These are phyloP conservation scores for Physcomitrellopsis africana DNA, from an alignment of 225 moss, liverwort and hornwort species.

Conservation along the genomic window DNA sequence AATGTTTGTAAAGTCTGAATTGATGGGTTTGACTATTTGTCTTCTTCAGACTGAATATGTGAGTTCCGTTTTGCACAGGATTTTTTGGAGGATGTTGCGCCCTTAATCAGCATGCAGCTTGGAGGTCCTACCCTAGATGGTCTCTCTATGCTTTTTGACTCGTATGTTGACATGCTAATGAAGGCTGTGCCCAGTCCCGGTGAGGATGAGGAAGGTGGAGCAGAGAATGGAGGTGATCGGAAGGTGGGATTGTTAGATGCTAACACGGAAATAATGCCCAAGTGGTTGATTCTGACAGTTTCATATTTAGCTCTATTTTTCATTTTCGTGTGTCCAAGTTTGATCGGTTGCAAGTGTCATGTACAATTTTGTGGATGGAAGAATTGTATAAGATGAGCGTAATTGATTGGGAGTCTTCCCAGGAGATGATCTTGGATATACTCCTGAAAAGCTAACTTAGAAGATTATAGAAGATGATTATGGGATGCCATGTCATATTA, in stretches of 20 bases:
- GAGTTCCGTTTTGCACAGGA: constrained; percentile 60
- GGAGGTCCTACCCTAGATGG: constrained; percentile 86
- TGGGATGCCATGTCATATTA: no score
- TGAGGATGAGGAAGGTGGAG: constrained; percentile 74
- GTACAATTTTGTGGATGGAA: not conserved
- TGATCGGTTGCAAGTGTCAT: constrained; percentile 16
- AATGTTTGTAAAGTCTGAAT: not conserved
- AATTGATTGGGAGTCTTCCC: constrained; percentile 8
- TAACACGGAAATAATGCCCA: not conserved
- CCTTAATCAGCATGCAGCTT: constrained; percentile 95
- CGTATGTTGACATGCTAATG: constrained; percentile 80
- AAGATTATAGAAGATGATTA: no score
- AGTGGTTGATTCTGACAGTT: constrained; percentile 3
- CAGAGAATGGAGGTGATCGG: constrained; percentile 57
- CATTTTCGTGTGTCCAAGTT: constrained; percentile 9
- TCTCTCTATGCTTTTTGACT: constrained; percentile 79
- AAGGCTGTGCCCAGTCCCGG: constrained; percentile 88
- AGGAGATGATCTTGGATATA: not conserved
- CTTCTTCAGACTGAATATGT: constrained; percentile 9
- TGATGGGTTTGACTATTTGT: constrained; percentile 12
- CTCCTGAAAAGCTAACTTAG: no score
- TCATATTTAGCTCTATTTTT: constrained; percentile 13
- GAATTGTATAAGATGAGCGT: constrained; percentile 21
- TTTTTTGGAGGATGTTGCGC: constrained; percentile 94
- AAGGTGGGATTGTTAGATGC: constrained; percentile 42